Conservation (phyloP, 345 rosid species). For the Capsella bursapastoris region DNA sequence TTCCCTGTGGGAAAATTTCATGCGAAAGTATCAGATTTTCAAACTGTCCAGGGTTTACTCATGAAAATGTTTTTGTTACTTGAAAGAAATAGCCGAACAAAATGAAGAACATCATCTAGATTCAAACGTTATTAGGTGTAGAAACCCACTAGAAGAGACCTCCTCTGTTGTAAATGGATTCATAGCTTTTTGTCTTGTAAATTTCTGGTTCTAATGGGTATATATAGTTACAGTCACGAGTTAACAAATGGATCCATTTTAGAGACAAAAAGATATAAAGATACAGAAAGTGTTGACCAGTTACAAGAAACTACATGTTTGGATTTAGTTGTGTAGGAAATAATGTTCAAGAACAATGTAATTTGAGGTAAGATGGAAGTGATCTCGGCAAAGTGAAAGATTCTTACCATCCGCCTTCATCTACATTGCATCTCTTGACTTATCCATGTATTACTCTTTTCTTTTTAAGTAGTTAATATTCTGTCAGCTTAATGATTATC, state of each 20-base stretch:
- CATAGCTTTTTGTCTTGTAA: constrained; percentile 8
- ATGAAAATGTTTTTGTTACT: too few species aligned
- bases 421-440: neutral
- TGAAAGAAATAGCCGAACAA: too few species aligned
- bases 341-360: constrained; percentile 64
- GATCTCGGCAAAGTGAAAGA: constrained; percentile 52
- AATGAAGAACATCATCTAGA: neutral
- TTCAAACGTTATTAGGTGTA: neutral
- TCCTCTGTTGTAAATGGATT: constrained; percentile 18
- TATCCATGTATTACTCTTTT: neutral
- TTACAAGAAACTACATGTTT: neutral
- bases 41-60: too few species aligned
- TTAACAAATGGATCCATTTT: neutral
- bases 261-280: neutral
- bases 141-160: constrained; percentile 4
- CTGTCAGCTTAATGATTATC: constrained; percentile 24
- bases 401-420: neutral
- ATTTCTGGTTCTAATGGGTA: neutral
- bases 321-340: constrained; percentile 45
- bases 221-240: constrained; percentile 6
- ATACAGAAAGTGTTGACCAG: neutral
- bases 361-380: constrained; percentile 50
- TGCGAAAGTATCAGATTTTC: too few species aligned
- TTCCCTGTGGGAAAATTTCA: neutral
- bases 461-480: neutral